Percentiles rank a stretch among this genome's conserved stretches.
Conservation (phyloP, 192 early-diverging fungal species). For the Phlyctochytrium arcticum region DNA sequence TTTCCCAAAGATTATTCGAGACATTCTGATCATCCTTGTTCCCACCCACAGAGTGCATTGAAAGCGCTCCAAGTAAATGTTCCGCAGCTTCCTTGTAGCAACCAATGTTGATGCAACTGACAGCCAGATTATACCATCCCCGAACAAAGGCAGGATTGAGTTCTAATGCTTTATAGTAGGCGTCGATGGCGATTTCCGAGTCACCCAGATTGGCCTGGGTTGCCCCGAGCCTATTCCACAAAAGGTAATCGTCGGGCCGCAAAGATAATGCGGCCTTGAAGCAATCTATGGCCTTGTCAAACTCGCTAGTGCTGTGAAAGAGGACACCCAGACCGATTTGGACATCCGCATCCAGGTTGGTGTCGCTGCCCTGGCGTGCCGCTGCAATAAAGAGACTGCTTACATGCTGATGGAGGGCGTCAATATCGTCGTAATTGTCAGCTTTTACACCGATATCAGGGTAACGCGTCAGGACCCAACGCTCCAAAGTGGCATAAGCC, state of each 20-base stretch:
- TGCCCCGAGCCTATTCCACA: conserved; percentile 97
- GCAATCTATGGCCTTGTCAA: conserved; percentile 95
- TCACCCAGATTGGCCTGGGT: conserved; percentile 88
- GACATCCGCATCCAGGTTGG: conserved; percentile 84
- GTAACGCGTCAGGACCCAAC: conserved; percentile 85
- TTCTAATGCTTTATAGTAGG: conserved; percentile 90
- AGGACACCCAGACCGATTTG: conserved; percentile 93
- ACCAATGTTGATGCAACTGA: conserved; percentile 84
- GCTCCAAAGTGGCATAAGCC: conserved; percentile 83
- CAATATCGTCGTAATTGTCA: conserved; percentile 57
- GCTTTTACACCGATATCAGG: conserved; percentile 38
- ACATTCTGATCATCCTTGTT: conserved; percentile 35
- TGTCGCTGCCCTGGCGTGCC: conserved; percentile 63
- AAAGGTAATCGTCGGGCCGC: conserved; percentile 85
- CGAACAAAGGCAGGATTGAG: conserved; percentile 94
- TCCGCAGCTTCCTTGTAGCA: conserved; percentile 88
- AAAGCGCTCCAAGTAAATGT: conserved; percentile 84
- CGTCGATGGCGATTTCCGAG: conserved; percentile 75
- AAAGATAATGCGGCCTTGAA: conserved; percentile 86
- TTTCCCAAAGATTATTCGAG: conserved; percentile 43
- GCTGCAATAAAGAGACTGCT: conserved; percentile 72
- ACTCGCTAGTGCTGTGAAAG: conserved; percentile 91
- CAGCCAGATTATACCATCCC: conserved; percentile 93
- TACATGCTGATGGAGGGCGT: conserved; percentile 72
- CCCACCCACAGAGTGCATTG: conserved; percentile 59